Evolutionary conservation across 441 rosid genomes (phyloP).

Genomic region (Bruguiera hainesii): DNA sequence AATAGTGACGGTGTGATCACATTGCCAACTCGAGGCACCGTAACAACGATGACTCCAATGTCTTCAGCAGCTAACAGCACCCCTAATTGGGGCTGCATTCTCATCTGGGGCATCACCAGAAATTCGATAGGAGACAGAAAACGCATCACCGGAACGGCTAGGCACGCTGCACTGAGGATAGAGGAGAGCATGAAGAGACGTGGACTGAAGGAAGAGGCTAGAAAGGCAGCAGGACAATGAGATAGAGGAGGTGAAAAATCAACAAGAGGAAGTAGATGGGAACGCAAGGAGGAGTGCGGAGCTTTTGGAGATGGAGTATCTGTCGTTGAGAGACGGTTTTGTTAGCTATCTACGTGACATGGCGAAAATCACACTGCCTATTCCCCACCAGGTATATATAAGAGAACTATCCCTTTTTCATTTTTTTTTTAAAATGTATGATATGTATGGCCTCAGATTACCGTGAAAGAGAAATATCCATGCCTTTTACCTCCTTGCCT

Average conservation of each 20-base stretch:
- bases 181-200: conserved; percentile 31
- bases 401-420: background rate
- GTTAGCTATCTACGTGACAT: conserved; percentile 27
- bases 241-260: background rate
- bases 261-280: background rate
- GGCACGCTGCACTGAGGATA: conserved; percentile 28
- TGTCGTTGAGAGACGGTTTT: conserved; percentile 29
- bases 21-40: conserved; percentile 4
- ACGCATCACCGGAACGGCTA: conserved; percentile 22
- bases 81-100: background rate
- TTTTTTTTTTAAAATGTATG: background rate
- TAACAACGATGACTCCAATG: conserved; percentile 4
- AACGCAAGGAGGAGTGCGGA: conserved; percentile 18
- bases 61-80: background rate
- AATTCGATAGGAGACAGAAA: conserved; percentile 18
- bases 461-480: too few relatives aligned
- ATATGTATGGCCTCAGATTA: background rate
- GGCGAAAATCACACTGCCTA: conserved; percentile 30
- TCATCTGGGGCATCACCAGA: conserved; percentile 13
- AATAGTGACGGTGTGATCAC: conserved; percentile 5
- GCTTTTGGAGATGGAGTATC: conserved; percentile 32
- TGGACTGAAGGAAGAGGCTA: conserved; percentile 25
- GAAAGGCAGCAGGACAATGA: conserved; percentile 14
- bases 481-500: too few relatives aligned
- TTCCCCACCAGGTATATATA: conserved; percentile 30